A percentile compares a stretch with the other conserved stretches of the same genome.
These are phyloP conservation scores for Harringtonia lauricola DNA, from an alignment of 2,329 filamentous ascomycete species.

Conservation along the genomic window DNA sequence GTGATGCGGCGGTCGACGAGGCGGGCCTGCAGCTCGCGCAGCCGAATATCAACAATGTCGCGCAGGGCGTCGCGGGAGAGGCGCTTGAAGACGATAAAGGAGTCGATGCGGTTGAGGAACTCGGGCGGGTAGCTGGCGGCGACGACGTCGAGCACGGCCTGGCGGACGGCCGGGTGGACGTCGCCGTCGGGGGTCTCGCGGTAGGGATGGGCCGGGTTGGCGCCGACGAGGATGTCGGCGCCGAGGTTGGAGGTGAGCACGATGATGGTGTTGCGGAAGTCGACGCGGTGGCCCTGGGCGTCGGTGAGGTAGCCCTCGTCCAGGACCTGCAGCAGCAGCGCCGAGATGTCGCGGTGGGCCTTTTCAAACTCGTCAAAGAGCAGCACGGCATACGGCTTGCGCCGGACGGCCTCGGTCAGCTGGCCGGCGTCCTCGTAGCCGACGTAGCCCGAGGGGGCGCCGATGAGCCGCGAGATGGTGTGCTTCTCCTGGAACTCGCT, in stretches of 20 bases:
- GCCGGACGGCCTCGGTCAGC: slow-evolving; percentile 84
- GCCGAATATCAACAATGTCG: slow-evolving; percentile 87
- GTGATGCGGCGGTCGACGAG: slow-evolving; percentile 78
- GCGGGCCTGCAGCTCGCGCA: slow-evolving; percentile 71
- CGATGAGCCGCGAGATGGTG: slow-evolving; percentile 85
- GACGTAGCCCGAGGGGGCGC: slow-evolving; percentile 86
- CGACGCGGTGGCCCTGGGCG: slow-evolving; percentile 89
- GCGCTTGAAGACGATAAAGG: slow-evolving; percentile 92
- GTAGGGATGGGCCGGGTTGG: slow-evolving; percentile 53
- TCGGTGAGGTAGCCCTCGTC: slow-evolving; percentile 96
- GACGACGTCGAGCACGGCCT: slow-evolving; percentile 83
- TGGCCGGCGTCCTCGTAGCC: slow-evolving; percentile 96
- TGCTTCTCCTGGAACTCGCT: slow-evolving; percentile 96
- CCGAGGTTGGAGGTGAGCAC: slow-evolving; percentile 94
- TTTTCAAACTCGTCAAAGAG: slow-evolving; percentile 98
- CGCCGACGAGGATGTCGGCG: slow-evolving; percentile 77
- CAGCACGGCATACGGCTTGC: slow-evolving; percentile 90
- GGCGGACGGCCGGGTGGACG: slow-evolving; percentile 61
- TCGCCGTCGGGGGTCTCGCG: slow-evolving; percentile 53
- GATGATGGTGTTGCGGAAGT: slow-evolving; percentile 94
- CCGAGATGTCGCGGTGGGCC: slow-evolving; percentile 88
- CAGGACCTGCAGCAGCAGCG: slow-evolving; percentile 82
- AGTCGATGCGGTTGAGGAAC: slow-evolving; percentile 93
- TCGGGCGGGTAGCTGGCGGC: slow-evolving; percentile 68
- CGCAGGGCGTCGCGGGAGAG: slow-evolving; percentile 67